Base-by-base conservation (phyloP, 1,139 yeast genomes). In the Kluyveromyces sp. region DNA sequence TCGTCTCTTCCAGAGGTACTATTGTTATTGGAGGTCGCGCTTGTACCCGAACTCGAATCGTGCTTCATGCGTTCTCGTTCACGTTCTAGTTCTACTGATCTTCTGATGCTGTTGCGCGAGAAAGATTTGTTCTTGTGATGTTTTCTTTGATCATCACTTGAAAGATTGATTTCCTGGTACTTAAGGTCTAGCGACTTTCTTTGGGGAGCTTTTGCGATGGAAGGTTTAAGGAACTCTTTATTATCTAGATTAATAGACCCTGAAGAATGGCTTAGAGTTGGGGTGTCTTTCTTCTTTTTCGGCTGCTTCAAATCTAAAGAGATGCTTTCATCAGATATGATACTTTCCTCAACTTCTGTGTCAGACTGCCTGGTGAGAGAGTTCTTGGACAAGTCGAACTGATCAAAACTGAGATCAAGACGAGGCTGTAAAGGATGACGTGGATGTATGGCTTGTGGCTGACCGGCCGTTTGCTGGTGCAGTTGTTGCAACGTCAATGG, bases 81-180 rank as follows among this genome's bases (percentile, higher is more conserved):
- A 9, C 26, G 26, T 9, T 38, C 41, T 25, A 38, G 17, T 13
- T 38, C 38, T 46, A 47, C 26, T 36, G 46, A 34, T 41, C 48
- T 36, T 22, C 43, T 45, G 4, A 45, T 36, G 13, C 49, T 43
- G 41, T 46, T 49, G 36, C 48, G 48, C 16, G 44, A 40, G 29
- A 36, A 55, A 35, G 19, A 48, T 41, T 15, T 41, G 47, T 6
- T 38, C 44, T 41, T 47, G 37, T 20, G 46, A 39, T 18, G 50
- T 36, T 34, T 51, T 53, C 11, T 53, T 54, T 15, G 61, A 47
- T 28, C 49, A 41, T 12, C 45, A 43, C 35, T 22, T 2, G 57
- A 56, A 34, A 60, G 52, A 34, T 57, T 48, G 25, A 60, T 54
- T 40, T 56, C 59, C 36, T 58, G 62, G 34, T 50, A 50, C 33